Conservation (phyloP, 2,329 filamentous ascomycete genomes). For the Aspergillus ibericus region DNA sequence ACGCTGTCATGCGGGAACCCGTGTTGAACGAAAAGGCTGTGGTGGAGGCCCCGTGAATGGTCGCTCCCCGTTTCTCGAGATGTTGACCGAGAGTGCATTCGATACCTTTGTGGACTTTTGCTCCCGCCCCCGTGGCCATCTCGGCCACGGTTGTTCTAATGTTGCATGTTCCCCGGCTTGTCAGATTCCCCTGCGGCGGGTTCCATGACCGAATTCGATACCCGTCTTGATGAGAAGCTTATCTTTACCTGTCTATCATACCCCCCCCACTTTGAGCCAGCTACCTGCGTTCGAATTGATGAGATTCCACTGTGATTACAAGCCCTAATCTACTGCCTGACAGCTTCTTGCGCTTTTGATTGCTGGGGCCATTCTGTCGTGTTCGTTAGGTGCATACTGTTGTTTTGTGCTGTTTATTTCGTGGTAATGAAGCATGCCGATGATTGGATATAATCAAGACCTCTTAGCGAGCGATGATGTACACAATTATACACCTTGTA, state of each 20-base stretch:
- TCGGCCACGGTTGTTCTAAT: neutral
- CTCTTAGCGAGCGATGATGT: neutral
- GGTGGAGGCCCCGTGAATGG: slow-evolving; percentile 19
- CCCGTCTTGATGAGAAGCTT: slow-evolving; percentile 17
- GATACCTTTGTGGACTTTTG: slow-evolving; percentile 8
- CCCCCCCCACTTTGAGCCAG: slow-evolving; percentile 18
- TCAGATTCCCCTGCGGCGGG: slow-evolving; percentile 13
- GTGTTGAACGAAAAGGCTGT: slow-evolving; percentile 43
- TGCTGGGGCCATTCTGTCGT: neutral
- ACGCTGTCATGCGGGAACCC: slow-evolving; percentile 74
- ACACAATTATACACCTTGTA: neutral
- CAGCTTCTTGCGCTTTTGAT: neutral
- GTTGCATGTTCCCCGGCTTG: slow-evolving; percentile 2
- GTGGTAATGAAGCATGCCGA: neutral
- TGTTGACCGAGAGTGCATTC: slow-evolving; percentile 7
- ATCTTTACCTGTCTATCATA: slow-evolving; percentile 20
- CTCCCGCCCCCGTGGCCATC: slow-evolving; percentile 7
- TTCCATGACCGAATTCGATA: slow-evolving; percentile 20
- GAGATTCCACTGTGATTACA: slow-evolving; percentile 1
- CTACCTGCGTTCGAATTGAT: slow-evolving; percentile 9
- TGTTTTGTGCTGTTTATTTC: neutral
- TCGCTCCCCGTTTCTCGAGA: slow-evolving; percentile 7
- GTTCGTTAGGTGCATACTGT: neutral
- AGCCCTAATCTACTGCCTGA: neutral
- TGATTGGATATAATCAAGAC: neutral